Percentiles rank a stretch among this genome's conserved stretches.
Conservation (phyloP, 2,329 filamentous ascomycete species). For the Colletotrichum viniferum region DNA sequence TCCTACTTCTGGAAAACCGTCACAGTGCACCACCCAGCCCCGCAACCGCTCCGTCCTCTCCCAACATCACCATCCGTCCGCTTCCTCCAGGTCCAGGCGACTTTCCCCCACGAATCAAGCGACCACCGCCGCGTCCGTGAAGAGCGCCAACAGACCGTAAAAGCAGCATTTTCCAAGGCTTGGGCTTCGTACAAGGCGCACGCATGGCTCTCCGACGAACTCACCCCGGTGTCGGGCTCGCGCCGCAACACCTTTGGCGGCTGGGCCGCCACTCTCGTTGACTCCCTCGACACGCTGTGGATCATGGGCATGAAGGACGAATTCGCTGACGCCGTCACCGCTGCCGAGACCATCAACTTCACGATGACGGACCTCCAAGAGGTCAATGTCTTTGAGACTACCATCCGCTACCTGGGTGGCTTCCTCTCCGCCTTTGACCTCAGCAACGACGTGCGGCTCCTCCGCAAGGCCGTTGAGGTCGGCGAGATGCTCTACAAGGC, state of each 20-base stretch:
- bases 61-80: conserved; percentile 30
- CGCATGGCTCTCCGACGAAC: conserved; percentile 59
- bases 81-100: conserved; percentile 37
- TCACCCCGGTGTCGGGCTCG: conserved; percentile 51
- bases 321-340: conserved; percentile 57
- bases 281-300: conserved; percentile 64
- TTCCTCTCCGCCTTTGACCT: conserved; percentile 51
- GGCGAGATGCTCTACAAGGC: conserved; percentile 52
- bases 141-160: conserved; percentile 40
- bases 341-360: conserved; percentile 54
- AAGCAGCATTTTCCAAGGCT: conserved; percentile 44
- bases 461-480: conserved; percentile 49
- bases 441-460: conserved; percentile 41
- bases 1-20: conserved; percentile 24
- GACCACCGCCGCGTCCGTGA: conserved; percentile 25
- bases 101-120: conserved; percentile 29
- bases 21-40: conserved; percentile 22
- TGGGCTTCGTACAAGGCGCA: conserved; percentile 56
- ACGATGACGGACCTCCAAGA: conserved; percentile 40
- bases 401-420: conserved; percentile 48
- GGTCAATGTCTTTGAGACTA: conserved; percentile 49
- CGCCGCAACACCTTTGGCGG: conserved; percentile 54
- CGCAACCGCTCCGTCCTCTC: conserved; percentile 29
- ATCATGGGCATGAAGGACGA: conserved; percentile 65
- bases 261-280: conserved; percentile 64